These are phyloP conservation scores for Lepidopterella palustris DNA, from an alignment of 495 filamentous ascomycete species.

Conservation along the genomic window DNA sequence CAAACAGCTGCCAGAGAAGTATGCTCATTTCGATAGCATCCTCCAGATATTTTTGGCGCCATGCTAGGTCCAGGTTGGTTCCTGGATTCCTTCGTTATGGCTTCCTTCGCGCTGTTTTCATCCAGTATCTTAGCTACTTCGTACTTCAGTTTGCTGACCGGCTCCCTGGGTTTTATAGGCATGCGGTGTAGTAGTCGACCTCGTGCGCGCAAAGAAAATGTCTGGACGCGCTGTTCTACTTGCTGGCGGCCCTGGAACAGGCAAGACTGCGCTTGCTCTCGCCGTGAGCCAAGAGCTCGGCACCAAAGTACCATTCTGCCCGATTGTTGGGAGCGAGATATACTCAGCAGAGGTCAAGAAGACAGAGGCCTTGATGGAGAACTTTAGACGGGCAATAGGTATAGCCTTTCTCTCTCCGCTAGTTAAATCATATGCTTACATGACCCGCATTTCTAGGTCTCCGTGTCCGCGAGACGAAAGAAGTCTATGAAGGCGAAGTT, in stretches of 20 bases:
- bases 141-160: background rate
- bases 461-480: conserved; percentile 93
- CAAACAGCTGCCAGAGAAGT: conserved; percentile 85
- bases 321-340: conserved; percentile 93
- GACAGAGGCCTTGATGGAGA: conserved; percentile 97
- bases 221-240: conserved; percentile 87
- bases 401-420: conserved; percentile 20
- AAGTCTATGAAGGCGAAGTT: conserved; percentile 97
- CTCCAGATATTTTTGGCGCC: no score
- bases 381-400: conserved; percentile 93
- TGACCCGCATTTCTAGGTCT: conserved; percentile 44
- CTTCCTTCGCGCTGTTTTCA: no score
- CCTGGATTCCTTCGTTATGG: no score
- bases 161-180: conserved; percentile 47
- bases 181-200: conserved; percentile 88
- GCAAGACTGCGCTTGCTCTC: conserved; percentile 92
- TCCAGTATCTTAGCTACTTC: background rate
- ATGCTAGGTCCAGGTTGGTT: no score
- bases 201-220: conserved; percentile 95
- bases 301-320: conserved; percentile 95
- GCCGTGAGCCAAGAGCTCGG: conserved; percentile 93
- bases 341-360: conserved; percentile 98
- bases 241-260: conserved; percentile 87
- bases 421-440: background rate
- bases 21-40: conserved; percentile 15